Conservation (phyloP, 306 rosid genomes). For the Fragaria nilgerrensis region DNA sequence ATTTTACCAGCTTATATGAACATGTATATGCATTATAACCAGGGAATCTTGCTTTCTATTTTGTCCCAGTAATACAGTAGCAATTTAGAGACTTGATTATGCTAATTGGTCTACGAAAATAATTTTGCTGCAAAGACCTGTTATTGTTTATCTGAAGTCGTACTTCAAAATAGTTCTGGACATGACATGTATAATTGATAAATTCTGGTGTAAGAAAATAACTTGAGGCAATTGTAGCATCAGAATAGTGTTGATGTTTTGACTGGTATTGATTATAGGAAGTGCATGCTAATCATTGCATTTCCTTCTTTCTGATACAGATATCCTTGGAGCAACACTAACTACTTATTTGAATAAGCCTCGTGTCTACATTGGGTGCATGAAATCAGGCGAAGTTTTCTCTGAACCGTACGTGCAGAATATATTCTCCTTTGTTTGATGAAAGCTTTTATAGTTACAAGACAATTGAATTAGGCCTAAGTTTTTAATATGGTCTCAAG, state of each 20-base stretch:
- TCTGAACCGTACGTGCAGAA: constrained; percentile 59
- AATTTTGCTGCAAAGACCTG: background rate
- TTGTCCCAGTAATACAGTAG: background rate
- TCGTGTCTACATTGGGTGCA: constrained; percentile 66
- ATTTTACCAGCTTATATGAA: background rate
- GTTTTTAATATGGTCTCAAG: constrained; percentile 23
- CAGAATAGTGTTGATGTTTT: background rate
- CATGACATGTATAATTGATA: background rate
- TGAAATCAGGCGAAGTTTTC: constrained; percentile 80
- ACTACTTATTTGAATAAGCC: constrained; percentile 53
- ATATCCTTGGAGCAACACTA: constrained; percentile 60
- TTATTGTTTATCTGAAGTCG: background rate
- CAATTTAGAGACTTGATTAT: background rate
- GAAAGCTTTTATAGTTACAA: constrained; percentile 12
- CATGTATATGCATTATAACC: background rate
- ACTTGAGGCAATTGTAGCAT: background rate
- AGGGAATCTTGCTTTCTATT: background rate
- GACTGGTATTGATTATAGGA: constrained; percentile 6
- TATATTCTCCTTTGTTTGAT: constrained; percentile 16
- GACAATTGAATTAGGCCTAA: background rate
- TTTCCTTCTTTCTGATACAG: constrained; percentile 36
- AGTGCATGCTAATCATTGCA: constrained; percentile 19
- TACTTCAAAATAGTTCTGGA: background rate
- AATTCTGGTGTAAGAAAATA: background rate
- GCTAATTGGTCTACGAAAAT: background rate